Conservation (phyloP, 805 yeast genomes). For the Yarrowia deformans region DNA sequence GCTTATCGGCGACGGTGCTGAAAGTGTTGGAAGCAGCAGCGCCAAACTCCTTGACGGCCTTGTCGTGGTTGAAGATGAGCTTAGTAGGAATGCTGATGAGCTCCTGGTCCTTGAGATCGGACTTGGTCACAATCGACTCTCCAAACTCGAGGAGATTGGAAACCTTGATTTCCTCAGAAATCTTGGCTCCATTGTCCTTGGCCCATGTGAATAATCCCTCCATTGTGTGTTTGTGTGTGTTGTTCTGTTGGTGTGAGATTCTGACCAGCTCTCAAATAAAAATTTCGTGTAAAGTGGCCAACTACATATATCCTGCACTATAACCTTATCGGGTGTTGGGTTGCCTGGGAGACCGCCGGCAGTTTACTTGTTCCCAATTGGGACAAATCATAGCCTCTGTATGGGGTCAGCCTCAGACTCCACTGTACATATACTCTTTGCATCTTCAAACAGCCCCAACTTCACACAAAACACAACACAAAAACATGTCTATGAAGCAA, state of each 20-base stretch:
- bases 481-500: constrained; percentile 41
- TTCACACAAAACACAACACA: constrained; percentile 13
- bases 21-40: constrained; percentile 7
- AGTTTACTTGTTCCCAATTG: constrained; percentile 28
- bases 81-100: constrained; percentile 40
- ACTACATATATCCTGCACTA: background rate
- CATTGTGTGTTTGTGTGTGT: constrained; percentile 10
- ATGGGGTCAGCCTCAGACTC: constrained; percentile 7
- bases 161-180: constrained; percentile 37
- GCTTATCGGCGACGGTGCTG: constrained; percentile 17
- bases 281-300: constrained; percentile 4
- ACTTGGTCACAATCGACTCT: constrained; percentile 40
- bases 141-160: constrained; percentile 40
- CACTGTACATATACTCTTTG: constrained; percentile 7
- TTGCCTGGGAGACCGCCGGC: constrained; percentile 8
- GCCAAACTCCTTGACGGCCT: constrained; percentile 42
- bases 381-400: constrained; percentile 2
- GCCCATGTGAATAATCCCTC: constrained; percentile 40
- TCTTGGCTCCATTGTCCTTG: constrained; percentile 37
- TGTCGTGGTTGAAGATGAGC: constrained; percentile 42
- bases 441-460: background rate
- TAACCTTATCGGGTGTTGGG: constrained; percentile 5
- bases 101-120: constrained; percentile 40
- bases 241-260: no score
- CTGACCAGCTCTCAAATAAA: background rate